These are phyloP conservation scores for Lactifluus subvellereus DNA, from an alignment of 768 basidiomycete genomes.

Conservation along the genomic window DNA sequence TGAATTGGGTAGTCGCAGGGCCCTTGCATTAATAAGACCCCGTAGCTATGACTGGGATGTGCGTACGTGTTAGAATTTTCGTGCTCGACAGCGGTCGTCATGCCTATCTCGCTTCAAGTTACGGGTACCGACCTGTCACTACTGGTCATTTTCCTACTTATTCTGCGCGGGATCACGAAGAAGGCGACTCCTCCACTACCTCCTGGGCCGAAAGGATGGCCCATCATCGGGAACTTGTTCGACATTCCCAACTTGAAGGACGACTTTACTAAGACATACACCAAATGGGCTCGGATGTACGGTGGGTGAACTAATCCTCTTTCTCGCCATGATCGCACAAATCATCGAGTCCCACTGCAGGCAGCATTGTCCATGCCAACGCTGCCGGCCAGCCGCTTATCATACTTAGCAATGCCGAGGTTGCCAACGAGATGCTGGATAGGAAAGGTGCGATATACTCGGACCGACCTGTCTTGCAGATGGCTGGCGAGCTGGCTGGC, in stretches of 20 bases:
- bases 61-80: not conserved
- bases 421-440: constrained; percentile 15
- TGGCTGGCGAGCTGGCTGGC: constrained; percentile 14
- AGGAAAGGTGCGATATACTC: constrained; percentile 15
- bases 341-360: not conserved
- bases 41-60: not conserved
- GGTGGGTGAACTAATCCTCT: not conserved
- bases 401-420: not conserved
- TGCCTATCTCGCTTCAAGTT: not conserved
- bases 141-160: not conserved
- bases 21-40: not conserved
- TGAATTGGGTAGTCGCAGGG: not conserved
- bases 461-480: constrained; percentile 6
- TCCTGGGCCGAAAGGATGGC: constrained; percentile 13
- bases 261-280: not conserved
- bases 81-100: not conserved
- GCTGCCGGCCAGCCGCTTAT: constrained; percentile 7
- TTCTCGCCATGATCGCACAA: not conserved
- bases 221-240: constrained; percentile 7
- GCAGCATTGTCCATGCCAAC: constrained; percentile 4
- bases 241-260: not conserved
- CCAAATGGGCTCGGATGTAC: constrained; percentile 6
- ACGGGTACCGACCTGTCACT: not conserved
- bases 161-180: not conserved
- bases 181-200: not conserved